Evolutionary conservation across 2,329 filamentous ascomycete species (phyloP).

Genomic region (Bipolaris sorokiniana): DNA sequence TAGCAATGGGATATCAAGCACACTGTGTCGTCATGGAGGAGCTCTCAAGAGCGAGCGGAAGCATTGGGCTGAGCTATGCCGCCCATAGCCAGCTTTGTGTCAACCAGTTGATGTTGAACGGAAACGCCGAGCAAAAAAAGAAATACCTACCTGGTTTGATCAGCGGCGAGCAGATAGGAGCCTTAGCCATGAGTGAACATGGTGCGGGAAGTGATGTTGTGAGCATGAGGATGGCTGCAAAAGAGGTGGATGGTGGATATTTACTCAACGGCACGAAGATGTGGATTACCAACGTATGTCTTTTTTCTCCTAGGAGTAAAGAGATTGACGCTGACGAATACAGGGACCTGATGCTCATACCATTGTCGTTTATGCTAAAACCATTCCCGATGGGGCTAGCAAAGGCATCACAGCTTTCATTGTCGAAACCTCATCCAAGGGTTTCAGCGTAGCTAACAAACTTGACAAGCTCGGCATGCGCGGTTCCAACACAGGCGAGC

Average conservation of each 20-base stretch:
- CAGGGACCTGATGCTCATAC: constrained; percentile 85
- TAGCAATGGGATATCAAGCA: constrained; percentile 94
- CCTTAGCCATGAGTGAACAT: constrained; percentile 93
- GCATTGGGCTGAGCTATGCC: constrained; percentile 88
- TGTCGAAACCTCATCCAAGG: constrained; percentile 71
- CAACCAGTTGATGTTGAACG: constrained; percentile 94
- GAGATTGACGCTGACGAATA: not conserved
- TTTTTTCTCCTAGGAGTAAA: not conserved
- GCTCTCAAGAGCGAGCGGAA: constrained; percentile 83
- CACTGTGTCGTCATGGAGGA: constrained; percentile 97
- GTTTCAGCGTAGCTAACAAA: constrained; percentile 87
- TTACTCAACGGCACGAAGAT: constrained; percentile 91
- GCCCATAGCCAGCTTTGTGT: constrained; percentile 96
- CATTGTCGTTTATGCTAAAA: constrained; percentile 97
- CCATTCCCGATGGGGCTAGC: constrained; percentile 75
- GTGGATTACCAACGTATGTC: constrained; percentile 92
- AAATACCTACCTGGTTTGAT: constrained; percentile 82
- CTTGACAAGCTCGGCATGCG: constrained; percentile 99
- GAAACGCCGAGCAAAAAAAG: constrained; percentile 76
- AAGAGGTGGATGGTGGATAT: constrained; percentile 82
- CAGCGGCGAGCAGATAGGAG: constrained; percentile 80
- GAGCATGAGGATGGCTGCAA: constrained; percentile 88
- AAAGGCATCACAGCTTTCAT: constrained; percentile 97
- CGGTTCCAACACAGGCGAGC: constrained; percentile 93
- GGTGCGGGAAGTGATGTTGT: constrained; percentile 92